phyloP scores from a whole-genome alignment of 805 yeast species.

The Candida hungchunana region DNA sequence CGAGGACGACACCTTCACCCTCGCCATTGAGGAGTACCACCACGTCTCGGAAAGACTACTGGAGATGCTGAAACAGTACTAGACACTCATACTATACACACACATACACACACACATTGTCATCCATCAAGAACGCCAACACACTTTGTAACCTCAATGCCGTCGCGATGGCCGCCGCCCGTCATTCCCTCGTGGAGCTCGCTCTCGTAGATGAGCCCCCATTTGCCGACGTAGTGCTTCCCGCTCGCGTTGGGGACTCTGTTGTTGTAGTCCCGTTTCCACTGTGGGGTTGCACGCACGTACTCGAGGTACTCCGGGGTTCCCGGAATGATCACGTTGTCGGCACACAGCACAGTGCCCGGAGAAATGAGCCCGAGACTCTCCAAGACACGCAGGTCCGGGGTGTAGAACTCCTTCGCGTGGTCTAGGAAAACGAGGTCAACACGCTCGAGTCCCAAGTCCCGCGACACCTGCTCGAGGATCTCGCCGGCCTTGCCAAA shows the following conservation, averaged over 20 bases:
- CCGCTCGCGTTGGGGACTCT: slow-evolving; percentile 28
- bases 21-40: slow-evolving; percentile 34
- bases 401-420: slow-evolving; percentile 33
- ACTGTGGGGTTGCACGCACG: slow-evolving; percentile 35
- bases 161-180: slow-evolving; percentile 6
- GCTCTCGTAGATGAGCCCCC: slow-evolving; percentile 39
- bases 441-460: slow-evolving; percentile 20
- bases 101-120: neutral
- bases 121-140: slow-evolving; percentile 12
- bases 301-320: slow-evolving; percentile 38
- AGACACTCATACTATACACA: neutral
- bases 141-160: slow-evolving; percentile 20
- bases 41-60: slow-evolving; percentile 10
- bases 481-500: slow-evolving; percentile 15
- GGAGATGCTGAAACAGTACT: slow-evolving; percentile 6
- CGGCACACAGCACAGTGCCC: slow-evolving; percentile 38
- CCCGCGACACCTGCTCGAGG: slow-evolving; percentile 7
- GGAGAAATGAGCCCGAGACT: slow-evolving; percentile 34
- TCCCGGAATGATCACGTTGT: slow-evolving; percentile 33
- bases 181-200: slow-evolving; percentile 20
- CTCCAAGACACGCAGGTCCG: slow-evolving; percentile 40
- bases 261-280: slow-evolving; percentile 30
- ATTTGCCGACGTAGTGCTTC: slow-evolving; percentile 31
- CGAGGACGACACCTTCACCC: slow-evolving; percentile 33
- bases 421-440: slow-evolving; percentile 41